Evolutionary conservation across 2,329 filamentous ascomycete genomes (phyloP).

Genomic region (Pseudovirgaria hyperparasitica): DNA sequence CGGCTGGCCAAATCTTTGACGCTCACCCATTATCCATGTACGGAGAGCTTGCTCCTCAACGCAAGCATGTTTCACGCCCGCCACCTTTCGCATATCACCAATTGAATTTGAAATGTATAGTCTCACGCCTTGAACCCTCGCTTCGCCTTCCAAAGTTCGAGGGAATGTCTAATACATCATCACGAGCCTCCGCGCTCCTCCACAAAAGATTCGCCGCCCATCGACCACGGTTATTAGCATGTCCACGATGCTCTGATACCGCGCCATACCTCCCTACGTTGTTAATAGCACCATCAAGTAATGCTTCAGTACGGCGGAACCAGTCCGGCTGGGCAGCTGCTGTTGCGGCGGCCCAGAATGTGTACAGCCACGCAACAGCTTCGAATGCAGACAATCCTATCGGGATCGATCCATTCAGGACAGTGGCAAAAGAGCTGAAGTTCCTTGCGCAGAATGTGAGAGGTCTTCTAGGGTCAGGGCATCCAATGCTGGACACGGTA

Average conservation of each 20-base stretch:
- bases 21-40: too few relatives aligned
- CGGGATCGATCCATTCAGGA: constrained; percentile 73
- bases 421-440: constrained; percentile 93
- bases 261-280: constrained; percentile 16
- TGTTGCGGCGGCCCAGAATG: constrained; percentile 52
- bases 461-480: constrained; percentile 83
- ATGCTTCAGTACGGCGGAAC: constrained; percentile 28
- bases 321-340: constrained; percentile 66
- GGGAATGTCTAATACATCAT: constrained; percentile 16
- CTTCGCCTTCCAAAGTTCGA: too few relatives aligned
- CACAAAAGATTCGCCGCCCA: constrained; percentile 13
- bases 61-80: too few relatives aligned
- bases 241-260: constrained; percentile 13
- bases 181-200: constrained; percentile 21
- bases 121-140: too few relatives aligned
- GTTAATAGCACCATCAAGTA: constrained; percentile 14
- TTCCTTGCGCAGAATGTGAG: constrained; percentile 88
- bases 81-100: too few relatives aligned
- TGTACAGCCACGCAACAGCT: constrained; percentile 53
- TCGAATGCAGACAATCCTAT: constrained; percentile 51
- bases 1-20: too few relatives aligned
- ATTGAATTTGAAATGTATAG: too few relatives aligned
- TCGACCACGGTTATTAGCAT: constrained; percentile 7
- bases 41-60: too few relatives aligned
- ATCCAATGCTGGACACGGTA: constrained; percentile 85